These are phyloP conservation scores for Zygoascus meyerae DNA, from an alignment of 1,139 yeast species.

Conservation along the genomic window DNA sequence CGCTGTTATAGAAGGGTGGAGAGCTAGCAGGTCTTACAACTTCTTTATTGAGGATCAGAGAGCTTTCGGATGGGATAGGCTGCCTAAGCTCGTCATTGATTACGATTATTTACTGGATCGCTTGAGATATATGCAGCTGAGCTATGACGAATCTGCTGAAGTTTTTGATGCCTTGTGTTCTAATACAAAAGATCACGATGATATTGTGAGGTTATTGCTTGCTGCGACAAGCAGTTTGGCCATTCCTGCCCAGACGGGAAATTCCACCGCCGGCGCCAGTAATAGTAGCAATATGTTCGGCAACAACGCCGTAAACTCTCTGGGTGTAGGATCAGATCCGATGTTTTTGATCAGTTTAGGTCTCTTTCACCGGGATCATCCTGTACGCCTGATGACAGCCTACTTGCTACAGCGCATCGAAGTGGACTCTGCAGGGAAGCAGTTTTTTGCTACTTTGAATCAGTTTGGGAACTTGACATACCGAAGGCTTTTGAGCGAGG, in stretches of 20 bases:
- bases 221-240: slow-evolving; percentile 7
- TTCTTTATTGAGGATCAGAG: slow-evolving; percentile 24
- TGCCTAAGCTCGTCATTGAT: slow-evolving; percentile 25
- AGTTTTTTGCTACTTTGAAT: slow-evolving; percentile 26
- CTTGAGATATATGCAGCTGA: slow-evolving; percentile 25
- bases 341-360: slow-evolving; percentile 33
- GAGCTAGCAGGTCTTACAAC: slow-evolving; percentile 28
- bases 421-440: slow-evolving; percentile 31
- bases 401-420: slow-evolving; percentile 30
- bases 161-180: slow-evolving; percentile 26
- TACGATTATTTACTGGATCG: slow-evolving; percentile 32
- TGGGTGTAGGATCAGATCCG: slow-evolving; percentile 8
- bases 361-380: slow-evolving; percentile 31
- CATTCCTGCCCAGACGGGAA: slow-evolving; percentile 3
- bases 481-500: slow-evolving; percentile 20
- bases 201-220: slow-evolving; percentile 29
- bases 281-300: not conserved
- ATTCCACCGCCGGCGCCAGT: not conserved
- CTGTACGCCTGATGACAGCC: slow-evolving; percentile 27
- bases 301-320: slow-evolving; percentile 2
- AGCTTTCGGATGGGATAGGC: slow-evolving; percentile 6
- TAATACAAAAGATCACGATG: slow-evolving; percentile 30
- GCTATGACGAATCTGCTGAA: slow-evolving; percentile 29
- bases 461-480: slow-evolving; percentile 30
- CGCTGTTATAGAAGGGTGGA: slow-evolving; percentile 34